A percentile compares a stretch with the other conserved stretches of the same genome.
Evolutionary conservation across 768 basidiomycete species (phyloP).

Genomic region (Boletus sensibilis): DNA sequence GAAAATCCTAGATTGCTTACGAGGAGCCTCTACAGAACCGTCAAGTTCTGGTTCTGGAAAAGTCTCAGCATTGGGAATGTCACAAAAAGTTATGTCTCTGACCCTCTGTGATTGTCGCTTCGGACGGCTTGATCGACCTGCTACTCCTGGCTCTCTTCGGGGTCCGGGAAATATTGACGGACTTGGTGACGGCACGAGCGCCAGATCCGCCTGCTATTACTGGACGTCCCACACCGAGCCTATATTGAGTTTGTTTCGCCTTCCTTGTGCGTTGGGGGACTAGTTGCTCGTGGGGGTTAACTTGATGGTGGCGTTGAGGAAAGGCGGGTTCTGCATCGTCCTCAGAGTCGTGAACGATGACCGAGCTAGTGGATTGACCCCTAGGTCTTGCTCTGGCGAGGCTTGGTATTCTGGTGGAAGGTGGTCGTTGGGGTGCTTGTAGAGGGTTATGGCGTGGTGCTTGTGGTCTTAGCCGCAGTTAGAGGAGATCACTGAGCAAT

Average conservation of each 20-base stretch:
- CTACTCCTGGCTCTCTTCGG: slow-evolving; percentile 49
- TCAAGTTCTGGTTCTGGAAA: slow-evolving; percentile 27
- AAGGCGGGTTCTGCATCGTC: slow-evolving; percentile 40
- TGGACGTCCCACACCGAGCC: slow-evolving; percentile 72
- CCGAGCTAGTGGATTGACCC: slow-evolving; percentile 34
- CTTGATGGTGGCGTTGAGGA: slow-evolving; percentile 19
- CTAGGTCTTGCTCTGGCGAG: slow-evolving; percentile 28
- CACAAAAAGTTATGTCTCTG: not conserved
- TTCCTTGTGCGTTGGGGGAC: slow-evolving; percentile 51
- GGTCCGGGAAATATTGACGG: slow-evolving; percentile 48
- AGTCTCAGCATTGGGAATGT: slow-evolving; percentile 9
- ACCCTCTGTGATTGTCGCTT: slow-evolving; percentile 62
- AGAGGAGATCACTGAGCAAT: slow-evolving; percentile 38
- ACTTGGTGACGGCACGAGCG: slow-evolving; percentile 62
- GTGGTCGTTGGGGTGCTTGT: slow-evolving; percentile 26
- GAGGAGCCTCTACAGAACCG: slow-evolving; percentile 6
- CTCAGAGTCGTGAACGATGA: slow-evolving; percentile 42
- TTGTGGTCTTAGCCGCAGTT: slow-evolving; percentile 28
- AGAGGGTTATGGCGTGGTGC: slow-evolving; percentile 20
- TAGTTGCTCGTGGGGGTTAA: slow-evolving; percentile 17
- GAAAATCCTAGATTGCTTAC: slow-evolving; percentile 15
- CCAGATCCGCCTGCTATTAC: slow-evolving; percentile 63
- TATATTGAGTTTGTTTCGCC: slow-evolving; percentile 68
- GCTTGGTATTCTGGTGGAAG: slow-evolving; percentile 35
- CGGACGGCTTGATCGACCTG: slow-evolving; percentile 47